These are phyloP conservation scores for Cyphellophora attinorum DNA, from an alignment of 2,329 filamentous ascomycete genomes.

Conservation along the genomic window DNA sequence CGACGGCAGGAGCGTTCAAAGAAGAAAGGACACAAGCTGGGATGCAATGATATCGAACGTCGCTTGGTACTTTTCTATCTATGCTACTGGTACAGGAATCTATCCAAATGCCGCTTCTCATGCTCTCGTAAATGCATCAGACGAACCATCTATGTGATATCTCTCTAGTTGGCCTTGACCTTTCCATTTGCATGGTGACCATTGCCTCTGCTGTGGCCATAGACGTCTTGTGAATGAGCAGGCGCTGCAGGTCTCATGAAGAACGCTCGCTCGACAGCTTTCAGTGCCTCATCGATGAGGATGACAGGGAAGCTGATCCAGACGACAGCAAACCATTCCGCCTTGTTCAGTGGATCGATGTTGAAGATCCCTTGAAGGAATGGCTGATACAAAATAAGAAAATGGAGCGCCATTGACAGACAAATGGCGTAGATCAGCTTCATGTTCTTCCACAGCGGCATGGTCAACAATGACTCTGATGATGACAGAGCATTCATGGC, in stretches of 20 bases:
- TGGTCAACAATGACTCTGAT: constrained; percentile 83
- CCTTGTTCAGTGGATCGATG: constrained; percentile 75
- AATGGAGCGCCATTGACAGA: constrained; percentile 90
- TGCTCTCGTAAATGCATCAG: too few relatives aligned
- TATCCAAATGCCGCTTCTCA: too few relatives aligned
- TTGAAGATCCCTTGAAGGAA: constrained; percentile 82
- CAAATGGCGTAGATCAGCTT: constrained; percentile 92
- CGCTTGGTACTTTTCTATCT: too few relatives aligned
- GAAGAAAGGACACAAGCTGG: too few relatives aligned
- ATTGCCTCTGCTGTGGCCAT: constrained; percentile 1
- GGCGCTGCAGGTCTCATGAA: constrained; percentile 31
- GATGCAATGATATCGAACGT: too few relatives aligned
- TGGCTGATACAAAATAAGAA: constrained; percentile 84
- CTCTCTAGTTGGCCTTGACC: constrained; percentile 17
- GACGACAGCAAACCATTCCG: constrained; percentile 88
- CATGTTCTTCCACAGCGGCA: constrained; percentile 98
- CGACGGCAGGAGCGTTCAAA: too few relatives aligned
- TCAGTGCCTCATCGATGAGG: constrained; percentile 74
- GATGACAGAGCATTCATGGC: constrained; percentile 96
- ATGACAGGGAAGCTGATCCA: constrained; percentile 85
- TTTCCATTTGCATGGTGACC: constrained; percentile 16
- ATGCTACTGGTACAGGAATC: too few relatives aligned
- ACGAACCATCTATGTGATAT: too few relatives aligned
- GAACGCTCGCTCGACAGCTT: constrained; percentile 61
- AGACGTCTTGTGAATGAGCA: neutral